phyloP scores from a whole-genome alignment of 2,329 filamentous ascomycete species.

The Hymenoscyphus occultus region DNA sequence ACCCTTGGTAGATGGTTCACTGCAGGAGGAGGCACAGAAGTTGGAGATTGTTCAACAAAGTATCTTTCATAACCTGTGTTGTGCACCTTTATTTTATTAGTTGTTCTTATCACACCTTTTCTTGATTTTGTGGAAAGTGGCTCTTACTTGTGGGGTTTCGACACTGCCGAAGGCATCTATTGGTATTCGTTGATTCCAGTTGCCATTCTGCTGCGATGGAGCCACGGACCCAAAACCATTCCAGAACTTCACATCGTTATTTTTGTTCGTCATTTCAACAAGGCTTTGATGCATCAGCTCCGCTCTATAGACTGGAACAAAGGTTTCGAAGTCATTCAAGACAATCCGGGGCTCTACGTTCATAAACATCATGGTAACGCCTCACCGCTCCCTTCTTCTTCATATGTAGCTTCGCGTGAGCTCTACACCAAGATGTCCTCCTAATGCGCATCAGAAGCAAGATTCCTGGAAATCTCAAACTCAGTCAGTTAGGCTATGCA shows the following conservation, averaged over 20 bases:
- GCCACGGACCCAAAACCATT: constrained; percentile 26
- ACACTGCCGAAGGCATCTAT: constrained; percentile 26
- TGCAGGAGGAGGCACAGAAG: constrained; percentile 8
- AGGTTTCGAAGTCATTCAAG: constrained; percentile 31
- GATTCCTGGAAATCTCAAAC: constrained; percentile 17
- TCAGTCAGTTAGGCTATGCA: constrained; percentile 18
- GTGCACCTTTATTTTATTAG: constrained; percentile 25
- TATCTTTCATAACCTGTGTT: constrained; percentile 21
- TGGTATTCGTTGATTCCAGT: constrained; percentile 23
- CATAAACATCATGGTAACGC: constrained; percentile 33
- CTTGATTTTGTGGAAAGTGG: neutral
- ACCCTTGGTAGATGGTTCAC: constrained; percentile 13
- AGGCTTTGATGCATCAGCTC: constrained; percentile 28
- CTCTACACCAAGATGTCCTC: constrained; percentile 23
- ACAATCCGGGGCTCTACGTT: constrained; percentile 32
- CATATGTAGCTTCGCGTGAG: constrained; percentile 27
- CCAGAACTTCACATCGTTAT: constrained; percentile 33
- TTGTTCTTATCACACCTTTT: neutral
- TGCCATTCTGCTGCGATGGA: constrained; percentile 15
- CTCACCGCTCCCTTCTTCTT: constrained; percentile 31
- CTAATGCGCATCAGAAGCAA: constrained; percentile 24
- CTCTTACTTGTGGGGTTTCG: constrained; percentile 27
- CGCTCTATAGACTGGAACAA: constrained; percentile 28
- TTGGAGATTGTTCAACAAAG: constrained; percentile 23
- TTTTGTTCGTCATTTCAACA: constrained; percentile 31